phyloP scores from a whole-genome alignment of 441 rosid species.

The Syzygium malaccense region DNA sequence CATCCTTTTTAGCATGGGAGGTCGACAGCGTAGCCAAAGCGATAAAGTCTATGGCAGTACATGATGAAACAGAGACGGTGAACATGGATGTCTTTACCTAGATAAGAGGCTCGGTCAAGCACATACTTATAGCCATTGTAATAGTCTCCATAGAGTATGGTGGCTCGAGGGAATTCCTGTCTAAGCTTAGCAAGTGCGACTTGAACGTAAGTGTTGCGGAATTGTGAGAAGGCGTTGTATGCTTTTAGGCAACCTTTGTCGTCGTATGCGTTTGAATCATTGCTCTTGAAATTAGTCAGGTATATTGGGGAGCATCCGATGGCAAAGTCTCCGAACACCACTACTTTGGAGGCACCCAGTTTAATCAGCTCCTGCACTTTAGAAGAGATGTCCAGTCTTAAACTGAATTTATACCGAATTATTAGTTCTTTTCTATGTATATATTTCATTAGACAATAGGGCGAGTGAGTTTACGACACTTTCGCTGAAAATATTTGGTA shows the following conservation, averaged over 20 bases:
- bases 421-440: not conserved
- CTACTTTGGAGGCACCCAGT: not conserved
- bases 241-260: constrained; percentile 5
- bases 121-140: constrained; percentile 2
- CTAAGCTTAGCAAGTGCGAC: not conserved
- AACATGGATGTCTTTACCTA: not conserved
- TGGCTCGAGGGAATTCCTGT: not conserved
- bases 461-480: not conserved
- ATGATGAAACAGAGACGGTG: not conserved
- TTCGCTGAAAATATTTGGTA: not conserved
- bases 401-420: not conserved
- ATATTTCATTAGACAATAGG: not conserved
- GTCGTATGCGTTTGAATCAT: not conserved
- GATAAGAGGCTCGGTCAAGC: not conserved
- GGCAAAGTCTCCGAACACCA: constrained; percentile 5
- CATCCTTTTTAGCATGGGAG: not conserved
- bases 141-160: constrained; percentile 6
- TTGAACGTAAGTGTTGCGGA: not conserved
- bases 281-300: not conserved
- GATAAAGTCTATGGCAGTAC: no score
- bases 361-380: not conserved
- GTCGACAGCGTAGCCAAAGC: not conserved
- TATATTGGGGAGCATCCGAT: constrained; percentile 2
- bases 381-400: not conserved
- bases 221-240: not conserved